phyloP scores from a whole-genome alignment of 805 yeast genomes.

The Candida sakaeoensis region DNA sequence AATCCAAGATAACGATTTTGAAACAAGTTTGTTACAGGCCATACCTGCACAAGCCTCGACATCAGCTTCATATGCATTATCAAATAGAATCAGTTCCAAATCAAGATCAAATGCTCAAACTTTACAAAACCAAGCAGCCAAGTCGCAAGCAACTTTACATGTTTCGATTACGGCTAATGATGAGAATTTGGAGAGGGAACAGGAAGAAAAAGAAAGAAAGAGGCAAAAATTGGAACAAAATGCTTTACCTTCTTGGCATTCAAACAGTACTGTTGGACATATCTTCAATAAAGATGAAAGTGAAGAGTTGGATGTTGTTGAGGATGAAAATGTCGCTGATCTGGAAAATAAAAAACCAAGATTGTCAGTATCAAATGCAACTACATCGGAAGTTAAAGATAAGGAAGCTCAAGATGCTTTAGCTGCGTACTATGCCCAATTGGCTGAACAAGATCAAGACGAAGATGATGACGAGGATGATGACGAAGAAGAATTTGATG shows the following conservation, averaged over 20 bases:
- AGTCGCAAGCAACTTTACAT: slow-evolving; percentile 80
- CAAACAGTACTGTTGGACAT: slow-evolving; percentile 83
- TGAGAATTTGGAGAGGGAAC: slow-evolving; percentile 66
- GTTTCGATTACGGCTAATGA: slow-evolving; percentile 88
- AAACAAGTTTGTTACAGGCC: slow-evolving; percentile 64
- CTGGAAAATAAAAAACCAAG: slow-evolving; percentile 5
- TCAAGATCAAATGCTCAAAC: slow-evolving; percentile 30
- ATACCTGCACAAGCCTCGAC: slow-evolving; percentile 79
- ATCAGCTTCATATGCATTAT: slow-evolving; percentile 64
- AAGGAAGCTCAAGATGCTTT: slow-evolving; percentile 68
- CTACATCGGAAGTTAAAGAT: slow-evolving; percentile 45
- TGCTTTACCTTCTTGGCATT: slow-evolving; percentile 96
- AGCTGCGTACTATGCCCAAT: slow-evolving; percentile 65
- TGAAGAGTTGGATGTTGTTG: slow-evolving; percentile 17
- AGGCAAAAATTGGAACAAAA: slow-evolving; percentile 78
- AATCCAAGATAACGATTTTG: slow-evolving; percentile 40
- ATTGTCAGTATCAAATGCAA: slow-evolving; percentile 6
- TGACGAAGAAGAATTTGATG: slow-evolving; percentile 29
- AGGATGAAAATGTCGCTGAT: slow-evolving; percentile 11
- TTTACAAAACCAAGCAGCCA: slow-evolving; percentile 48
- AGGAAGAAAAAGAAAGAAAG: slow-evolving; percentile 61
- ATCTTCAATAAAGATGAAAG: slow-evolving; percentile 49
- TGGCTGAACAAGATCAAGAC: slow-evolving; percentile 64
- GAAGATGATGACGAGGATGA: slow-evolving; percentile 56
- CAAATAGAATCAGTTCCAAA: slow-evolving; percentile 36